These are phyloP conservation scores for Heracleum sosnowskyi DNA, from an alignment of 129 eudicot genomes.

Conservation along the genomic window DNA sequence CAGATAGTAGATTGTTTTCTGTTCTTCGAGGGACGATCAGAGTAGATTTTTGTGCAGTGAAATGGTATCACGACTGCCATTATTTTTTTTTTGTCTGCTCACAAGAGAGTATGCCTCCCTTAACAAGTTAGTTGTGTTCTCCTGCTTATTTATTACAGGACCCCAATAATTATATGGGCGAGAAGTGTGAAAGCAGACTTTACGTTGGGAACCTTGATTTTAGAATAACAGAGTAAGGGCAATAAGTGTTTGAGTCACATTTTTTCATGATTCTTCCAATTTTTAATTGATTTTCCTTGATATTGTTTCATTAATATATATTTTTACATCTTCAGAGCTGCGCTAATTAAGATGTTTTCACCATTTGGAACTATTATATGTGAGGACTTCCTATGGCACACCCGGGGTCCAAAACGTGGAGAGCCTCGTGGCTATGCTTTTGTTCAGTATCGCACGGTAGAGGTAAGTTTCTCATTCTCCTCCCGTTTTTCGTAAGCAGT, in stretches of 20 bases:
- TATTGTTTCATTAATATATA: not conserved
- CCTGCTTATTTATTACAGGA: conserved; percentile 24
- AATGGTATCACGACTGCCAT: not conserved
- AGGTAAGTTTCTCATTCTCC: conserved; percentile 38
- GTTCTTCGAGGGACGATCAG: not conserved
- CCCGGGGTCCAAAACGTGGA: conserved; percentile 84
- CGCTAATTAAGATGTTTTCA: conserved; percentile 75
- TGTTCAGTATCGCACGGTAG: conserved; percentile 54
- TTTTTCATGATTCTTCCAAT: not conserved
- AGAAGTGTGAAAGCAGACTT: conserved; percentile 48
- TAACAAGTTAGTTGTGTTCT: not conserved
- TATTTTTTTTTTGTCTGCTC: not conserved
- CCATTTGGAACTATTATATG: conserved; percentile 70
- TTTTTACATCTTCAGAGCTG: conserved; percentile 39
- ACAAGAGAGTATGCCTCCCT: not conserved
- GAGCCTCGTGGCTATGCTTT: conserved; percentile 92
- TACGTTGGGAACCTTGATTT: conserved; percentile 68
- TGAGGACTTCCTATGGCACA: conserved; percentile 79
- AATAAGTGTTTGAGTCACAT: not conserved
- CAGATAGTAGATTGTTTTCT: not conserved
- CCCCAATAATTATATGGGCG: conserved; percentile 24
- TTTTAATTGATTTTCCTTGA: not conserved
- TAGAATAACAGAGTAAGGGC: conserved; percentile 62
- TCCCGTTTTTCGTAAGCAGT: conserved; percentile 1
- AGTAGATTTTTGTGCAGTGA: not conserved